A percentile compares a stretch with the other conserved stretches of the same genome.
Evolutionary conservation across 495 filamentous ascomycete species (phyloP).

Genomic region (Daldinia childiae): DNA sequence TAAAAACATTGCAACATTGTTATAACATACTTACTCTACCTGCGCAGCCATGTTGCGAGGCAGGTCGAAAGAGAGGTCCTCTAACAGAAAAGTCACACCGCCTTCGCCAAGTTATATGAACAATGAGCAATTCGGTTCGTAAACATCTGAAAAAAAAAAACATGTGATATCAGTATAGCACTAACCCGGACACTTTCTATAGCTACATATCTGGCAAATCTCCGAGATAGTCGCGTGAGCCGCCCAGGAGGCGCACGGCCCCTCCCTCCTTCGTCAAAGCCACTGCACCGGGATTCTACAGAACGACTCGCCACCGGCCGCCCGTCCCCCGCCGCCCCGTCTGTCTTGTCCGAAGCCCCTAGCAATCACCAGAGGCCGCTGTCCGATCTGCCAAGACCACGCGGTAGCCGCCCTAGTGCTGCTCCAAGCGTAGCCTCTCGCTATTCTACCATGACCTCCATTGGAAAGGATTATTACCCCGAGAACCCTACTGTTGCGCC

Average conservation of each 20-base stretch:
- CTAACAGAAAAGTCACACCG: constrained; percentile 69
- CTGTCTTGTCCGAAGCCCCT: constrained; percentile 55
- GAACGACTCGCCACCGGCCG: constrained; percentile 42
- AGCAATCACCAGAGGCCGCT: constrained; percentile 50
- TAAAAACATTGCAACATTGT: constrained; percentile 1
- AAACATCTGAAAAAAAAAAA: constrained; percentile 36
- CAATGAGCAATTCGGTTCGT: constrained; percentile 84
- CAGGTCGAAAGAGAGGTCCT: constrained; percentile 43
- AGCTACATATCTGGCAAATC: constrained; percentile 81
- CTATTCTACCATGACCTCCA: constrained; percentile 49
- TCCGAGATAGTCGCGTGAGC: constrained; percentile 79
- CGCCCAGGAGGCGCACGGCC: constrained; percentile 84
- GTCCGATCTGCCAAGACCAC: constrained; percentile 43
- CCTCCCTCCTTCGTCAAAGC: constrained; percentile 63
- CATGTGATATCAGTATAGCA: constrained; percentile 37
- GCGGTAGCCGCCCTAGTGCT: constrained; percentile 48
- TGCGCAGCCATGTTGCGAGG: constrained; percentile 39
- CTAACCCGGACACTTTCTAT: constrained; percentile 45
- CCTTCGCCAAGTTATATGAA: constrained; percentile 85
- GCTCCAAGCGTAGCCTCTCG: constrained; percentile 54
- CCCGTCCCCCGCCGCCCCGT: constrained; percentile 45
- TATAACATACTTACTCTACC: constrained; percentile 6
- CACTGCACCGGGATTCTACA: constrained; percentile 43
- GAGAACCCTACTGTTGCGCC: constrained; percentile 48
- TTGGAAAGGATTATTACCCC: constrained; percentile 57